These are phyloP conservation scores for Cicer pinnatifidum DNA, from an alignment of 306 rosid genomes.

Conservation along the genomic window DNA sequence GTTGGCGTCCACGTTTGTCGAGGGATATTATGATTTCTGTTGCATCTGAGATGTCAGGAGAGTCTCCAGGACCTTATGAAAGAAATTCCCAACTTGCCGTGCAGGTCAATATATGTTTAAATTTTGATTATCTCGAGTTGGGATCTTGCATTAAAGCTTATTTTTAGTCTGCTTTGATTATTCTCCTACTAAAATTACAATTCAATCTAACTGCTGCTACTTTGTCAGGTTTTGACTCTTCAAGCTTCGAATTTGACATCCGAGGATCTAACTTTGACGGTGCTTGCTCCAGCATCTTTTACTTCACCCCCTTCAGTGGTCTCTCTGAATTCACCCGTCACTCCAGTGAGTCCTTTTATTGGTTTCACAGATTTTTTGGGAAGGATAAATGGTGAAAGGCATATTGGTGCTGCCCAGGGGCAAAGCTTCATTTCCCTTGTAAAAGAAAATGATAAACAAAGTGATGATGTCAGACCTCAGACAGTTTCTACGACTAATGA, in stretches of 20 bases:
- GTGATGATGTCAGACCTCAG: slow-evolving; percentile 52
- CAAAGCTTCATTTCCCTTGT: slow-evolving; percentile 55
- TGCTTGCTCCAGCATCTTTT: slow-evolving; percentile 94
- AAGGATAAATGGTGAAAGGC: slow-evolving; percentile 59
- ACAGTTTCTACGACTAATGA: slow-evolving; percentile 64
- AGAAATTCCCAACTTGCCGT: slow-evolving; percentile 81
- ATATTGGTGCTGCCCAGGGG: slow-evolving; percentile 51
- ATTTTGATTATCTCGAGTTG: slow-evolving; percentile 24
- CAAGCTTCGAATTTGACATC: slow-evolving; percentile 95
- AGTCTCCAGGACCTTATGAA: slow-evolving; percentile 58
- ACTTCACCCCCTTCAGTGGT: slow-evolving; percentile 82
- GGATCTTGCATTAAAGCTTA: slow-evolving; percentile 32
- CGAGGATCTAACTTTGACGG: slow-evolving; percentile 85
- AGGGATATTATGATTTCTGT: slow-evolving; percentile 95
- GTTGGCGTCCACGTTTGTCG: slow-evolving; percentile 80
- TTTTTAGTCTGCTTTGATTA: slow-evolving; percentile 21
- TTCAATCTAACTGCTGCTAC: slow-evolving; percentile 41
- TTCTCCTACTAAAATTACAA: slow-evolving; percentile 29
- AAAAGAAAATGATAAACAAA: slow-evolving; percentile 60
- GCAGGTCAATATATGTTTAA: slow-evolving; percentile 64
- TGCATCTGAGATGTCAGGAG: slow-evolving; percentile 83
- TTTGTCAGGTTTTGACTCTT: slow-evolving; percentile 85
- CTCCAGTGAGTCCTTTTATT: slow-evolving; percentile 82
- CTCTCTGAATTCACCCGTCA: slow-evolving; percentile 77
- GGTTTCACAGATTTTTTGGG: slow-evolving; percentile 75